Percentiles rank a stretch among this genome's conserved stretches.
Evolutionary conservation across 441 rosid genomes (phyloP).

Genomic region (Populus hybrid): DNA sequence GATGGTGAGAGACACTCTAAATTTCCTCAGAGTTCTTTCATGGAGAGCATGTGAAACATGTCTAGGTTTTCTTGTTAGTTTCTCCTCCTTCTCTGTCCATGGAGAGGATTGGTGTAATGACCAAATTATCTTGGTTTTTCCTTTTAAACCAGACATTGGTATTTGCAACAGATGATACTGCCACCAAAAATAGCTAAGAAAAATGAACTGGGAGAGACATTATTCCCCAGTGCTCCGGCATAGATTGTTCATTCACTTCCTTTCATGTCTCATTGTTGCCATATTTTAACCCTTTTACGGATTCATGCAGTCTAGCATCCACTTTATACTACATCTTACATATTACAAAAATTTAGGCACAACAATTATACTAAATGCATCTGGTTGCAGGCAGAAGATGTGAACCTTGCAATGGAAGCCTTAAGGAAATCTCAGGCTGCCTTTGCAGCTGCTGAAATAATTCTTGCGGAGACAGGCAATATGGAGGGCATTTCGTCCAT

Average conservation of each 20-base stretch:
- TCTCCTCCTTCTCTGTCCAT: not conserved
- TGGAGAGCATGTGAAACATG: not conserved
- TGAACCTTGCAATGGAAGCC: constrained; percentile 64
- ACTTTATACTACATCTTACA: not conserved
- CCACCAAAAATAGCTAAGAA: not conserved
- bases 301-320: not conserved
- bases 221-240: not conserved
- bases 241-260: not conserved
- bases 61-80: not conserved
- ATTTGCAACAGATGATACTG: not conserved
- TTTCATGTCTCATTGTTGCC: not conserved
- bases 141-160: not conserved
- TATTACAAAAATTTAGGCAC: not conserved
- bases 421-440: constrained; percentile 52
- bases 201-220: not conserved
- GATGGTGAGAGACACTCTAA: not conserved
- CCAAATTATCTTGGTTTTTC: not conserved
- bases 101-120: not conserved
- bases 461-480: constrained; percentile 32
- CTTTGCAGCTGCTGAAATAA: constrained; percentile 39
- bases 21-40: not conserved
- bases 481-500: constrained; percentile 38
- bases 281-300: not conserved
- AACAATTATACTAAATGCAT: not conserved
- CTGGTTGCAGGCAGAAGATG: constrained; percentile 52